Evolutionary conservation across 202 grass and related monocot species (phyloP), one percentile per base, ranked within the genome.

Genomic region (Tripidium arundinaceum): DNA sequence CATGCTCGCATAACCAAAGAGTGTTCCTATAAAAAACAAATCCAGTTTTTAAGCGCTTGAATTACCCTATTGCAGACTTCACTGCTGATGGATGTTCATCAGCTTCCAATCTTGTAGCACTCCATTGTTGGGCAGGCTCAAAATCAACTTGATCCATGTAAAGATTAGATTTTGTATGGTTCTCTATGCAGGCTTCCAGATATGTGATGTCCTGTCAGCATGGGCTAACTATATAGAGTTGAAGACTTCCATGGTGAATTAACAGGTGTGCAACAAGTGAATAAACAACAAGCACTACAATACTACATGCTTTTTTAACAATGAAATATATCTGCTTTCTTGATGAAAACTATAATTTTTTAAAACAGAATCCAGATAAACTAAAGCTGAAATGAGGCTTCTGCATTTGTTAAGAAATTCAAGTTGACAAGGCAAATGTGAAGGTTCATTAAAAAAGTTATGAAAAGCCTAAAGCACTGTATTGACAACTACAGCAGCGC

Each of bases 61-160:
- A 76, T 95, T 85, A 95, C 96, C 92, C 68, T 43, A 62, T 90
- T 74, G 49, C 75, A 71, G 86, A 91, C 52, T 93, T 95, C 70
- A 84, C 63, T 27, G 79, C 72, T 49, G 88, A 95, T 50, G 84
- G 39, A 78, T 96, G 80, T 55, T 91, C 90, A 81, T 93, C 88
- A 68, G 90, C 85, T 84, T 99, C 96, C 79, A 99, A 81, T 88
- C 85, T 93, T 65, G 70, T 93, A 83, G 96, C 92, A 41, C 60
- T 90, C 96, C 96, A 99, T 64, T 99, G 92, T 57, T 81, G 88
- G 62, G 92, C 65, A 79, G 90, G 96, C 86, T 99, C 92, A 81
- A 99, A 99, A 68, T 99, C 96, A 72, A 99, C 90, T 95, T 99
- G 96, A 88, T 99, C 96, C 92, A 99, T 96, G 77, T 95, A 99